Evolutionary conservation across 1,284 basidiomycete genomes (phyloP).

Genomic region (Schizophyllum amplum): DNA sequence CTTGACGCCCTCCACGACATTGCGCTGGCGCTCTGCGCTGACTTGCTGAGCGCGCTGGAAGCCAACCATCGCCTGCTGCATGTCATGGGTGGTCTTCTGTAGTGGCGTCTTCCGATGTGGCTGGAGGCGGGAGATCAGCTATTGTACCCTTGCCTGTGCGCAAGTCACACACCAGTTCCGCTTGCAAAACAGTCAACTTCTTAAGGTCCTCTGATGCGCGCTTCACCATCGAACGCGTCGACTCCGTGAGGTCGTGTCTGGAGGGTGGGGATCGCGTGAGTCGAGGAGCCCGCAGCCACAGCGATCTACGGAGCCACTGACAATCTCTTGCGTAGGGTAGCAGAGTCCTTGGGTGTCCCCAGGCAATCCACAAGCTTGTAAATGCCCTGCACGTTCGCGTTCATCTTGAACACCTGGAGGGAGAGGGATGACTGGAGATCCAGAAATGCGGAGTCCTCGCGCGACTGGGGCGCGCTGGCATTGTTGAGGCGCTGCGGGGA

Average conservation of each 20-base stretch:
- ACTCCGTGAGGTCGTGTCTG: conserved; percentile 86
- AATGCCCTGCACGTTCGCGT: conserved; percentile 94
- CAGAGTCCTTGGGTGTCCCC: conserved; percentile 73
- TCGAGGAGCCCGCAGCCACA: background rate
- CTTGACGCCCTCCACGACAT: conserved; percentile 76
- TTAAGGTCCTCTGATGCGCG: conserved; percentile 90
- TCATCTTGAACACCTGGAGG: conserved; percentile 98
- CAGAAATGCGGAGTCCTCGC: conserved; percentile 38
- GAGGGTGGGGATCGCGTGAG: background rate
- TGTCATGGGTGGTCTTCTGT: conserved; percentile 89
- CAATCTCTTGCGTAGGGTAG: conserved; percentile 71
- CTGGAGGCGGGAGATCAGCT: conserved; percentile 25
- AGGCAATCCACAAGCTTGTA: conserved; percentile 88
- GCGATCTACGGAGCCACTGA: conserved; percentile 33
- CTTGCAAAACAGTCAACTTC: conserved; percentile 66
- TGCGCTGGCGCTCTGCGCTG: conserved; percentile 81
- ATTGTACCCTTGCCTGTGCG: background rate
- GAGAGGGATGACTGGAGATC: conserved; percentile 81
- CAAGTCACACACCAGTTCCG: conserved; percentile 43
- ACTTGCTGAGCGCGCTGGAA: conserved; percentile 91
- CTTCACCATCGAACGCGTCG: conserved; percentile 91
- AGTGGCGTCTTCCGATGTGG: conserved; percentile 71
- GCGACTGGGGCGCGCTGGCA: too few relatives aligned
- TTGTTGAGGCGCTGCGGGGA: too few relatives aligned
- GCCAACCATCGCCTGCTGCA: conserved; percentile 80